Evolutionary conservation across 2,329 filamentous ascomycete species (phyloP).

Genomic region (Fusarium compactum): DNA sequence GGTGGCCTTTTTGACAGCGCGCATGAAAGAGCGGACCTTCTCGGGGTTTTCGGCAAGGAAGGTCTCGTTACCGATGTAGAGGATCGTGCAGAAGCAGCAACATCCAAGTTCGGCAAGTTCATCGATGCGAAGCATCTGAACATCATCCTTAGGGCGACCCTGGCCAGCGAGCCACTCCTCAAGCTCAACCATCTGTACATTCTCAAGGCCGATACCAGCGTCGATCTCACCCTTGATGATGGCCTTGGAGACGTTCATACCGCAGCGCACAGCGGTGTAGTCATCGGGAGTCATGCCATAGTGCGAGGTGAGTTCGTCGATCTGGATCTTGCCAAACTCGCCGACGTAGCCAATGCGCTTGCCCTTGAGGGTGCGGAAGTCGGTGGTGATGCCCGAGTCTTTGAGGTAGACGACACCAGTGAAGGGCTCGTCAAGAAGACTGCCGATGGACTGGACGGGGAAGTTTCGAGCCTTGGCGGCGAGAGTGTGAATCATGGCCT

Average conservation of each 20-base stretch:
- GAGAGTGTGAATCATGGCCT: constrained; percentile 86
- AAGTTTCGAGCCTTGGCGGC: constrained; percentile 82
- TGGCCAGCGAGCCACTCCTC: constrained; percentile 78
- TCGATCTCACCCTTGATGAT: constrained; percentile 80
- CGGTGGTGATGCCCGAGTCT: constrained; percentile 77
- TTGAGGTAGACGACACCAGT: constrained; percentile 84
- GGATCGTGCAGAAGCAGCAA: constrained; percentile 86
- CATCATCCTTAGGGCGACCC: constrained; percentile 72
- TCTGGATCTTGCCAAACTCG: constrained; percentile 86
- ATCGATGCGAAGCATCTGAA: constrained; percentile 85
- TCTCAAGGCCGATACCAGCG: constrained; percentile 81
- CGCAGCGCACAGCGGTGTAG: constrained; percentile 82
- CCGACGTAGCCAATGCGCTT: constrained; percentile 84
- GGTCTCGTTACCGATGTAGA: constrained; percentile 82
- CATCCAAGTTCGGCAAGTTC: constrained; percentile 83
- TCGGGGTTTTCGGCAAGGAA: constrained; percentile 76
- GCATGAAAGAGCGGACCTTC: constrained; percentile 75
- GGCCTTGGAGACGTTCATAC: constrained; percentile 84
- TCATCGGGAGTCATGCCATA: constrained; percentile 79
- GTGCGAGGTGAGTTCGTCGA: constrained; percentile 82
- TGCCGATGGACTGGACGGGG: constrained; percentile 78
- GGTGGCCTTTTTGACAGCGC: constrained; percentile 79
- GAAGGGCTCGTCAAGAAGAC: constrained; percentile 82
- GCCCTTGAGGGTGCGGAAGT: constrained; percentile 80
- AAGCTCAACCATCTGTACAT: constrained; percentile 86